Evolutionary conservation across 768 basidiomycete genomes (phyloP).

Genomic region (Termitomyces sp.): DNA sequence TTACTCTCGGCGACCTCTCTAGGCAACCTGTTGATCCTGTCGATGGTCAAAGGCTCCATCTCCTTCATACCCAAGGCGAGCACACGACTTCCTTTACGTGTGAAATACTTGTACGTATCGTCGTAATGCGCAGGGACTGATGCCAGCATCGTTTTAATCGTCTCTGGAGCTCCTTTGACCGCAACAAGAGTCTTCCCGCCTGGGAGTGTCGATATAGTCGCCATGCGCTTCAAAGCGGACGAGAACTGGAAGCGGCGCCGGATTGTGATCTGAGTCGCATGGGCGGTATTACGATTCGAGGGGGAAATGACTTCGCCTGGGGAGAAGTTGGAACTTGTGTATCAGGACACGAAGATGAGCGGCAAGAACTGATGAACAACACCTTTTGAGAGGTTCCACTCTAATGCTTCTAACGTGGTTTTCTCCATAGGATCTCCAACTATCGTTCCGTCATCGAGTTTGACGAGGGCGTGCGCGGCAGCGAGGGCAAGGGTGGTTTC

Average conservation of each 20-base stretch:
- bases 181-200: slow-evolving; percentile 57
- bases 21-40: slow-evolving; percentile 87
- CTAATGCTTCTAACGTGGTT: slow-evolving; percentile 85
- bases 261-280: slow-evolving; percentile 61
- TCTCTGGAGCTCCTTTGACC: slow-evolving; percentile 97
- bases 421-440: slow-evolving; percentile 99
- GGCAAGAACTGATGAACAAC: slow-evolving; percentile 7
- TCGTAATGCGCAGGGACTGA: slow-evolving; percentile 78
- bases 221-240: slow-evolving; percentile 96
- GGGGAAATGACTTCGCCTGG: slow-evolving; percentile 70
- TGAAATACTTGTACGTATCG: slow-evolving; percentile 92
- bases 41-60: slow-evolving; percentile 60
- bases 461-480: slow-evolving; percentile 90
- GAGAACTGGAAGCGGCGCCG: slow-evolving; percentile 97
- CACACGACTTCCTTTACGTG: slow-evolving; percentile 88
- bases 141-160: slow-evolving; percentile 82
- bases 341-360: slow-evolving; percentile 13
- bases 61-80: slow-evolving; percentile 88
- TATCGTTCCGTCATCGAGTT: slow-evolving; percentile 87
- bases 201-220: slow-evolving; percentile 69
- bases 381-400: slow-evolving; percentile 81
- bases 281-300: slow-evolving; percentile 42
- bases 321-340: slow-evolving; percentile 40
- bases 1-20: slow-evolving; percentile 75
- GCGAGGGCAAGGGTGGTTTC: slow-evolving; percentile 88